phyloP scores from a whole-genome alignment of 2,329 filamentous ascomycete genomes.

The Penicillium decumbens region DNA sequence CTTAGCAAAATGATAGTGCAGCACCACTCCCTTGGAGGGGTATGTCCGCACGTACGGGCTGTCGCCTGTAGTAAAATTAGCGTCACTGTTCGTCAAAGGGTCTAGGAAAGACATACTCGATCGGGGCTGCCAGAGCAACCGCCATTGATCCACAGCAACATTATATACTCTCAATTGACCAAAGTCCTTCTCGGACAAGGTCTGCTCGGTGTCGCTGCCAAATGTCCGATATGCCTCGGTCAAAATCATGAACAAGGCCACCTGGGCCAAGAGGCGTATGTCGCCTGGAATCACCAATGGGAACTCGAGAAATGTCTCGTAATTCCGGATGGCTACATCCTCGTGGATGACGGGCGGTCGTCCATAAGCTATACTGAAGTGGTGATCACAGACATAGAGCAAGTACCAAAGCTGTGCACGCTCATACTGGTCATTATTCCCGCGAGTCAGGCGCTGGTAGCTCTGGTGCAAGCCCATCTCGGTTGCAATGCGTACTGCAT shows the following conservation, averaged over 20 bases:
- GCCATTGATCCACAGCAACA: slow-evolving; percentile 52
- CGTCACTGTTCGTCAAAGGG: neutral
- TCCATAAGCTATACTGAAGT: slow-evolving; percentile 60
- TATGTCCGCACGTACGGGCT: slow-evolving; percentile 48
- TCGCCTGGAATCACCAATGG: slow-evolving; percentile 53
- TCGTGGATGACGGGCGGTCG: slow-evolving; percentile 57
- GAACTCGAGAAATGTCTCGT: slow-evolving; percentile 53
- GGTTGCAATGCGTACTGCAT: slow-evolving; percentile 56
- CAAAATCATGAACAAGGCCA: slow-evolving; percentile 56
- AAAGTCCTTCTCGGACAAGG: slow-evolving; percentile 49
- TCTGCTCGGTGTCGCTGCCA: slow-evolving; percentile 52
- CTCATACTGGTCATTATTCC: slow-evolving; percentile 49
- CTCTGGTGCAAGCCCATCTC: slow-evolving; percentile 55
- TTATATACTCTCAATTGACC: slow-evolving; percentile 47
- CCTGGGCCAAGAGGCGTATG: slow-evolving; percentile 55
- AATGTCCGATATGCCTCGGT: slow-evolving; percentile 55
- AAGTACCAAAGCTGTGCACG: slow-evolving; percentile 59
- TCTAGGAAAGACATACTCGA: slow-evolving; percentile 34
- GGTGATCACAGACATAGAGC: slow-evolving; percentile 62
- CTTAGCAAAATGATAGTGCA: slow-evolving; percentile 53
- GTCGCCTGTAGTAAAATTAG: slow-evolving; percentile 27
- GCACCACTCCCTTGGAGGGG: slow-evolving; percentile 48
- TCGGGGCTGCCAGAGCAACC: slow-evolving; percentile 46
- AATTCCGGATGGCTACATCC: slow-evolving; percentile 54
- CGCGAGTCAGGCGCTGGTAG: slow-evolving; percentile 48